Evolutionary conservation across 768 basidiomycete genomes (phyloP), one percentile per base, ranked within the genome.

Genomic region (Psilocybe azurescens): DNA sequence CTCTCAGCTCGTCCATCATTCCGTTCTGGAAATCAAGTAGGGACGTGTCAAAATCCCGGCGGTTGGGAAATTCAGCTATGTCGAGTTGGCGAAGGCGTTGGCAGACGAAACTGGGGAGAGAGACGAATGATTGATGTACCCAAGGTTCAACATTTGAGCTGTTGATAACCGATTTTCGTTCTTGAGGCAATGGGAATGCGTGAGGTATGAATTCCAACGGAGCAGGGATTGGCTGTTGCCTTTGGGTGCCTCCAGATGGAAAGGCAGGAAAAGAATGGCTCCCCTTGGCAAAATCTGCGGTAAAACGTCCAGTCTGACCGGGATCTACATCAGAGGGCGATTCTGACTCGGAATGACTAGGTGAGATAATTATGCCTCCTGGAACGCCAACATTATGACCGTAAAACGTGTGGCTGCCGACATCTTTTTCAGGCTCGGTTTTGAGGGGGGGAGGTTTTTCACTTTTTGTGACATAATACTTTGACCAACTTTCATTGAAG

Each of bases 41-140:
- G 3, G 74, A 70, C 46, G 80, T 81, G 47, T 89, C 84, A 62
- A 86, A 90, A 16, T 76, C 75, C 28, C 75, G 75, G 39, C 86
- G 79, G 49, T 74, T 77, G 3, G 89, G 89, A 82, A 90, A 86
- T 67, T 89, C 87, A 44, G 80, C 77, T 20, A 82, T 78, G 67
- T 81, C 83, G 48, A 86, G 77, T 28, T 76, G 77, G 52, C 72
- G 74, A 68, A 95, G 80, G 67, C 84, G 73, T 71, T 89, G 75
- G 65, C 83, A 67, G 60, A 91, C 78, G 64, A 75, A 70, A 52
- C 84, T 78, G 3, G 89, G 89, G 53, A 91, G 83, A 2, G 88
- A 83, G 28, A 83, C 78, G 67, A 89, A 90, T 9, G 80, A 73
- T 3, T 82, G 79, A 64, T 88, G 81, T 52, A 66, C 71, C 89